Evolutionary conservation across 495 filamentous ascomycete species (phyloP).

Genomic region (Astrothelium subdiscretum): DNA sequence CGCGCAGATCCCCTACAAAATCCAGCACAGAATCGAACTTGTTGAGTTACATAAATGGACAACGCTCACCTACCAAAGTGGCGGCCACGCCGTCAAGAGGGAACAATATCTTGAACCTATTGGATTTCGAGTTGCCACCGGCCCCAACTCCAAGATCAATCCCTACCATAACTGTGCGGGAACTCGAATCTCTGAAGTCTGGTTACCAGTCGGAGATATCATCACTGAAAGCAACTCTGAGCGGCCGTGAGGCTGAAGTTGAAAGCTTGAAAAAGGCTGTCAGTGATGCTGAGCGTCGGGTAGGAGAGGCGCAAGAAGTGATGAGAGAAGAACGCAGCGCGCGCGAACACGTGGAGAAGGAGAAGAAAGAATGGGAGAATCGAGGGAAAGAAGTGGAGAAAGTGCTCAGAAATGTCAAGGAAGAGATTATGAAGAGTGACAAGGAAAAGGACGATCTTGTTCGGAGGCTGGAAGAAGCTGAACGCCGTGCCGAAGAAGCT

Average conservation of each 20-base stretch:
- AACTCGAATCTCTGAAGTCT: slow-evolving; percentile 86
- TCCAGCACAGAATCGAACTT: slow-evolving; percentile 33
- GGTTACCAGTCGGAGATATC: slow-evolving; percentile 80
- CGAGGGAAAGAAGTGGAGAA: slow-evolving; percentile 74
- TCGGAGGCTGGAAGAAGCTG: slow-evolving; percentile 59
- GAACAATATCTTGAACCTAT: slow-evolving; percentile 46
- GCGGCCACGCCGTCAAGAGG: slow-evolving; percentile 36
- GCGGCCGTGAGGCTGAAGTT: slow-evolving; percentile 84
- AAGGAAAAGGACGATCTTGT: slow-evolving; percentile 63
- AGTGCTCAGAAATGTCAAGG: slow-evolving; percentile 63
- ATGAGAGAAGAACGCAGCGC: slow-evolving; percentile 58
- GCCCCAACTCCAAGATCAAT: slow-evolving; percentile 83
- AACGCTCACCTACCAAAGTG: slow-evolving; percentile 31
- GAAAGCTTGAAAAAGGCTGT: slow-evolving; percentile 73
- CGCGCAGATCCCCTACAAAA: slow-evolving; percentile 33
- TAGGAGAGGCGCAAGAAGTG: slow-evolving; percentile 71
- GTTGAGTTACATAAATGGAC: slow-evolving; percentile 32
- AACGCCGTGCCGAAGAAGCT: slow-evolving; percentile 48
- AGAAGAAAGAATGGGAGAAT: slow-evolving; percentile 73
- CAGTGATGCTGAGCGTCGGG: slow-evolving; percentile 79
- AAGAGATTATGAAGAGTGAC: slow-evolving; percentile 66
- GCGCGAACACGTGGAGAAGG: slow-evolving; percentile 59
- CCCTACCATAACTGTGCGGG: slow-evolving; percentile 79
- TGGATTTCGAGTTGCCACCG: slow-evolving; percentile 89
- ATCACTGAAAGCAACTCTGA: slow-evolving; percentile 75